A percentile compares a stretch with the other conserved stretches of the same genome.
Evolutionary conservation across 1,284 basidiomycete genomes (phyloP).

Genomic region (Ustilago cynodontis): DNA sequence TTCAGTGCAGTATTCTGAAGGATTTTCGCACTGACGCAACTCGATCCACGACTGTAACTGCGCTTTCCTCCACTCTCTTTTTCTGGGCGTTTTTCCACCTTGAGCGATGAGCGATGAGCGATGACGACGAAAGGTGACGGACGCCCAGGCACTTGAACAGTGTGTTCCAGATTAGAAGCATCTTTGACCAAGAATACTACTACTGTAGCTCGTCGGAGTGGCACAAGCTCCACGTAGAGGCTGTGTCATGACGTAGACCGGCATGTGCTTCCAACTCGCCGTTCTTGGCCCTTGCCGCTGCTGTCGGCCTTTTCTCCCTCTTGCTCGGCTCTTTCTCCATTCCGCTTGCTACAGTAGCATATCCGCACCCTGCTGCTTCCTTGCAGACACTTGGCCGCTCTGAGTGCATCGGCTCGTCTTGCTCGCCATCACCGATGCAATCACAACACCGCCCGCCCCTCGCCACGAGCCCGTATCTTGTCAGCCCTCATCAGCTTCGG

Average conservation of each 20-base stretch:
- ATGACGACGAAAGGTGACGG: slow-evolving; percentile 24
- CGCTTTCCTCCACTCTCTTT: background rate
- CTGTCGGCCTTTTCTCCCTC: slow-evolving; percentile 18
- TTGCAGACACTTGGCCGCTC: background rate
- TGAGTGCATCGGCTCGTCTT: background rate
- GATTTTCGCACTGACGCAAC: slow-evolving; percentile 31
- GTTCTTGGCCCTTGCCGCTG: slow-evolving; percentile 7
- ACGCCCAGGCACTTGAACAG: slow-evolving; percentile 18
- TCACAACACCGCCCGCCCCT: no score
- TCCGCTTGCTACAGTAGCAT: background rate
- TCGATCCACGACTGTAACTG: background rate
- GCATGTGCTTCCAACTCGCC: slow-evolving; percentile 18
- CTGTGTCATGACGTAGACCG: slow-evolving; percentile 37
- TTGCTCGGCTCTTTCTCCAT: background rate
- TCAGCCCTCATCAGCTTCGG: no score
- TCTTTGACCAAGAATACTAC: slow-evolving; percentile 18
- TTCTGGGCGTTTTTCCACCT: background rate
- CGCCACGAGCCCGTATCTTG: no score
- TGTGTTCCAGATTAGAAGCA: slow-evolving; percentile 25
- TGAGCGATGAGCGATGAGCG: slow-evolving; percentile 11
- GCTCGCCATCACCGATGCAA: background rate
- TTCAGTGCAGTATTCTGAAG: no score
- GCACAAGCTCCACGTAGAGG: slow-evolving; percentile 1
- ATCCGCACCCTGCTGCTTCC: background rate
- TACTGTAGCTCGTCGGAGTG: slow-evolving; percentile 4